Conservation (phyloP, 148 eudicot genomes). For the Spergularia bocconei region DNA sequence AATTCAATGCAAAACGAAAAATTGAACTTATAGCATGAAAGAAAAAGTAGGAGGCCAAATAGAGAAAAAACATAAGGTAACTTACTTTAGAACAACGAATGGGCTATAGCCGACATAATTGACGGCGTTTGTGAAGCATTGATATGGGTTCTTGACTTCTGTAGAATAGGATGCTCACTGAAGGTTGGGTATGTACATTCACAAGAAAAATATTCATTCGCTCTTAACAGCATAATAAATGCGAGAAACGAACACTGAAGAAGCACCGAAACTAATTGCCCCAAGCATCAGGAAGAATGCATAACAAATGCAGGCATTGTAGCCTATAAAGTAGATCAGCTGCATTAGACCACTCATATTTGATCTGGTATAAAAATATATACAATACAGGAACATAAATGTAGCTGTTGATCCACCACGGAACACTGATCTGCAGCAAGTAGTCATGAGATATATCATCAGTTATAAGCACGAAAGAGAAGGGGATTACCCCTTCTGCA, state of each 20-base stretch:
- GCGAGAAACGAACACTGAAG: slow-evolving; percentile 53
- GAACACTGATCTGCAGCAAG: slow-evolving; percentile 57
- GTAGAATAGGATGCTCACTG: background rate
- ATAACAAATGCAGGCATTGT: slow-evolving; percentile 62
- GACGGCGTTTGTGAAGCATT: too few relatives aligned
- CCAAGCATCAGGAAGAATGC: slow-evolving; percentile 79
- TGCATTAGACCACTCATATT: slow-evolving; percentile 75
- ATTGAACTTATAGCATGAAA: too few relatives aligned
- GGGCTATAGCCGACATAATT: too few relatives aligned
- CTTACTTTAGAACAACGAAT: too few relatives aligned
- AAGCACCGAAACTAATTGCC: slow-evolving; percentile 58
- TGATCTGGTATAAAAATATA: slow-evolving; percentile 60
- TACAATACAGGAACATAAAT: slow-evolving; percentile 57
- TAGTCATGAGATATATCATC: background rate
- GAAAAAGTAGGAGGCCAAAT: too few relatives aligned
- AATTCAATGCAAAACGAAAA: too few relatives aligned
- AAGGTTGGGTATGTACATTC: background rate
- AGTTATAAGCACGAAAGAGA: background rate
- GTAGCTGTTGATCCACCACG: slow-evolving; percentile 71
- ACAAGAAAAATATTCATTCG: slow-evolving; percentile 38
- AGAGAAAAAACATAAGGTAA: too few relatives aligned
- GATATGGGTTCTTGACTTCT: too few relatives aligned
- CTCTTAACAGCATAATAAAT: slow-evolving; percentile 60
- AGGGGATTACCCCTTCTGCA: background rate
- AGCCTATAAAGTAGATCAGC: slow-evolving; percentile 59